A percentile compares a stretch with the other conserved stretches of the same genome.
Evolutionary conservation across 306 rosid genomes (phyloP).

Genomic region (Citrullus amarus): DNA sequence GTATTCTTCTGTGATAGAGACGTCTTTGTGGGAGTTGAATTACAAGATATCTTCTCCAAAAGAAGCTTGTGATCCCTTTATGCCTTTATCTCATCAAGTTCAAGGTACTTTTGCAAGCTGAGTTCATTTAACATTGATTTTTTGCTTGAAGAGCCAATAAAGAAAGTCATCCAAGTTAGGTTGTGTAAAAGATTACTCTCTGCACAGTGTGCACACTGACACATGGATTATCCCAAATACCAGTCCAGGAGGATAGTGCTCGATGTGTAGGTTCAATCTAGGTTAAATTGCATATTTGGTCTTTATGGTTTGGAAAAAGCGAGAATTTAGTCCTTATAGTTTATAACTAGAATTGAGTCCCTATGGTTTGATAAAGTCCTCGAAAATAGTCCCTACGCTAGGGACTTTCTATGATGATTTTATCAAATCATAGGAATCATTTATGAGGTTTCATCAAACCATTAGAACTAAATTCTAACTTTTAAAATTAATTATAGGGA

Average conservation of each 20-base stretch:
- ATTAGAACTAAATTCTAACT: no score
- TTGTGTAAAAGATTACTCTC: not conserved
- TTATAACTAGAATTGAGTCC: no score
- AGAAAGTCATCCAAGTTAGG: not conserved
- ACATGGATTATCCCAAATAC: not conserved
- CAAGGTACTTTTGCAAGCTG: not conserved
- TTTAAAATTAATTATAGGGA: no score
- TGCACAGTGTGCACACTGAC: not conserved
- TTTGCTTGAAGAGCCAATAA: not conserved
- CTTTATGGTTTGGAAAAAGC: no score
- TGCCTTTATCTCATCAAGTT: not conserved
- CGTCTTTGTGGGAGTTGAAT: not conserved
- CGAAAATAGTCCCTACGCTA: no score
- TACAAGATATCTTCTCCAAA: not conserved
- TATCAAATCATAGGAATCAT: no score
- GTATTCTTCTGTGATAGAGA: not conserved
- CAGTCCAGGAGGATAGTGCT: not conserved
- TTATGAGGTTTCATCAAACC: no score
- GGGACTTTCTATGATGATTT: no score
- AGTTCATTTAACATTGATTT: not conserved
- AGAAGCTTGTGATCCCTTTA: not conserved
- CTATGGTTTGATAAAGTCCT: no score
- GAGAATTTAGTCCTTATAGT: no score
- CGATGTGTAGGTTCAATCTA: not conserved
- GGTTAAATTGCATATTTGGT: no score